phyloP scores from a whole-genome alignment of 208 protist species.

The Leishmania lainsoni region DNA sequence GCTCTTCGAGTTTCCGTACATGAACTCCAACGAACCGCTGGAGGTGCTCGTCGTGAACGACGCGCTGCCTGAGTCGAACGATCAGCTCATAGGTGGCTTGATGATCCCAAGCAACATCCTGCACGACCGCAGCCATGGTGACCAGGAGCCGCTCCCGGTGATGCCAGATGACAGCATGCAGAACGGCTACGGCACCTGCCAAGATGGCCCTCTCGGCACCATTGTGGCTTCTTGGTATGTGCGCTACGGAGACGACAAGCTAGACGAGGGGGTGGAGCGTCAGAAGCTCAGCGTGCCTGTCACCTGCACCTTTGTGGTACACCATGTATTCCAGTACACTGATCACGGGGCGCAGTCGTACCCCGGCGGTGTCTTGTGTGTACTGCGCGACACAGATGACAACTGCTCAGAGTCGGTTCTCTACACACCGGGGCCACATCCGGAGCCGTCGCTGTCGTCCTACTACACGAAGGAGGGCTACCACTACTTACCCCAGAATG shows the following conservation, averaged over 20 bases:
- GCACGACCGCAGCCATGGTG: slow-evolving; percentile 62
- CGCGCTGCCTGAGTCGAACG: slow-evolving; percentile 50
- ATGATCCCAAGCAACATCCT: slow-evolving; percentile 71
- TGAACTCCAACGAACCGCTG: slow-evolving; percentile 72
- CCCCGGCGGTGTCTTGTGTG: slow-evolving; percentile 76
- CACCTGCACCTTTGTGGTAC: slow-evolving; percentile 77
- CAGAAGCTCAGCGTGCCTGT: slow-evolving; percentile 75
- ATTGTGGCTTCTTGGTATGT: slow-evolving; percentile 88
- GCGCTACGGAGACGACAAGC: slow-evolving; percentile 56
- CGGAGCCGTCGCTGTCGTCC: slow-evolving; percentile 72
- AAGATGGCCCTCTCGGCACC: slow-evolving; percentile 76
- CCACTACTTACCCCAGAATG: slow-evolving; percentile 83
- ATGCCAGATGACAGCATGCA: slow-evolving; percentile 70
- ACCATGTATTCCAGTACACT: slow-evolving; percentile 90
- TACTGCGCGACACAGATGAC: slow-evolving; percentile 88
- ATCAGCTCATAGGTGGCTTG: slow-evolving; percentile 74
- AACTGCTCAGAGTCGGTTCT: slow-evolving; percentile 88
- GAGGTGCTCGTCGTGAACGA: slow-evolving; percentile 88
- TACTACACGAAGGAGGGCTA: slow-evolving; percentile 83
- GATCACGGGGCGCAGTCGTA: slow-evolving; percentile 79
- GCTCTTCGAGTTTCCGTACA: slow-evolving; percentile 90
- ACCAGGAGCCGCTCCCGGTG: slow-evolving; percentile 80
- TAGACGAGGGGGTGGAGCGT: slow-evolving; percentile 56
- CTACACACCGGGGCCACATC: slow-evolving; percentile 47
- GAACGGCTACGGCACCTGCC: slow-evolving; percentile 45